Evolutionary conservation across 257 asterid genomes (phyloP).

Genomic region (Gardenia jasminoides): DNA sequence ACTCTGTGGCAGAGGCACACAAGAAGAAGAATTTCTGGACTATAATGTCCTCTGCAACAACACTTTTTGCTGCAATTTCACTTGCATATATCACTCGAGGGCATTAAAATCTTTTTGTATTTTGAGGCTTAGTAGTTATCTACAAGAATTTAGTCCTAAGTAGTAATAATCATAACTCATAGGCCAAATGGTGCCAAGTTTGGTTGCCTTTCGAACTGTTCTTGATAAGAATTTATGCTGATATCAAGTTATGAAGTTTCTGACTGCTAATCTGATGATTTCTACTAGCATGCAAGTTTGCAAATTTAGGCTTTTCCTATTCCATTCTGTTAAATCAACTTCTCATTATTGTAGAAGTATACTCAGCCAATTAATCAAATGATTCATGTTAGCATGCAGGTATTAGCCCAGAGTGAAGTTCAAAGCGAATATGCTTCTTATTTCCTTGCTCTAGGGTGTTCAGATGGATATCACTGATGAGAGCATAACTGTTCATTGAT

Average conservation of each 20-base stretch:
- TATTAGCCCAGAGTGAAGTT: background rate
- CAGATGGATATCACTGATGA: too few relatives aligned
- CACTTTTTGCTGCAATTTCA: conserved; percentile 60
- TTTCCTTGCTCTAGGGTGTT: too few relatives aligned
- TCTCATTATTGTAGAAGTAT: background rate
- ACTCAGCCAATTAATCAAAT: background rate
- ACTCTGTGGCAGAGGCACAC: conserved; percentile 47
- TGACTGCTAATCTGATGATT: background rate
- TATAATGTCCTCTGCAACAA: conserved; percentile 61
- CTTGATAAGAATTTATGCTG: too few relatives aligned
- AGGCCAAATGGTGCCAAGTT: conserved; percentile 9
- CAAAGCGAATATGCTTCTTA: background rate
- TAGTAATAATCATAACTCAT: background rate
- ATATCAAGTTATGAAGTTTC: too few relatives aligned
- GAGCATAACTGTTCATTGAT: too few relatives aligned
- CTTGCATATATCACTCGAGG: conserved; percentile 61
- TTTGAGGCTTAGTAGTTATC: background rate
- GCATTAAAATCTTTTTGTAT: conserved; percentile 33
- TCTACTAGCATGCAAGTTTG: background rate
- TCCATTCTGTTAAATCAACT: background rate
- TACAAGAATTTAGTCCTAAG: background rate
- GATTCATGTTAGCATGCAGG: background rate
- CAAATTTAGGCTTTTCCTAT: background rate
- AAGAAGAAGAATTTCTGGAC: conserved; percentile 80
- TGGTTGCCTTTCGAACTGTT: background rate